Conservation (phyloP, 768 basidiomycete genomes). For the Artomyces pyxidatus region DNA sequence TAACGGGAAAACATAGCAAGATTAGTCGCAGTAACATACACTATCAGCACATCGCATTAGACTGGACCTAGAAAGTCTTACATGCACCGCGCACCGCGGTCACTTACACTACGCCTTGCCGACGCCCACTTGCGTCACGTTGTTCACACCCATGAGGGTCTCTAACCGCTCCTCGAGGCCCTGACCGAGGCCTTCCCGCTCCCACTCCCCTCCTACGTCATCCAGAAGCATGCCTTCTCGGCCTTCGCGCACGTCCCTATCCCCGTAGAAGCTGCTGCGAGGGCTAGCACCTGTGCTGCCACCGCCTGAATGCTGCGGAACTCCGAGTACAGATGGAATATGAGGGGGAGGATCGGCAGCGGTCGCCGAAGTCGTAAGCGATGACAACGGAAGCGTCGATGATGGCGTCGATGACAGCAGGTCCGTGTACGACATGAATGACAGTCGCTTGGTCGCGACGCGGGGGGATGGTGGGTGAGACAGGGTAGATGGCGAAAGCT, state of each 20-base stretch:
- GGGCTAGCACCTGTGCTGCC: conserved; percentile 21
- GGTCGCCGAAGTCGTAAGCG: conserved; percentile 57
- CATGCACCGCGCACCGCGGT: too few relatives aligned
- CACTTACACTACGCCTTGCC: conserved; percentile 11
- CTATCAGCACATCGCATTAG: too few relatives aligned
- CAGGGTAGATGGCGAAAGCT: conserved; percentile 20
- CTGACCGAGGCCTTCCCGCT: conserved; percentile 71
- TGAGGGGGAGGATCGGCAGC: conserved; percentile 64
- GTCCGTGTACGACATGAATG: conserved; percentile 86
- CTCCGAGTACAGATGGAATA: conserved; percentile 50
- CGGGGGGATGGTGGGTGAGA: conserved; percentile 41
- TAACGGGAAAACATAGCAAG: too few relatives aligned
- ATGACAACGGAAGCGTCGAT: conserved; percentile 60
- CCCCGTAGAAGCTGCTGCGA: conserved; percentile 16
- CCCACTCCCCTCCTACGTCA: conserved; percentile 80
- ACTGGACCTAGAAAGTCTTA: not conserved
- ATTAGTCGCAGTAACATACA: too few relatives aligned
- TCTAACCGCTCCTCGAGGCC: conserved; percentile 83
- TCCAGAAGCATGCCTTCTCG: conserved; percentile 33
- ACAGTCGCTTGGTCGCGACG: conserved; percentile 57
- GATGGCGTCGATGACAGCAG: conserved; percentile 72
- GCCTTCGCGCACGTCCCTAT: conserved; percentile 12
- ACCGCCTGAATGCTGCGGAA: conserved; percentile 25
- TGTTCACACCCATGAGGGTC: conserved; percentile 34
- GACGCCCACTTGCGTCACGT: conserved; percentile 6